Percentiles rank a stretch among this genome's conserved stretches.
These are phyloP conservation scores for Sporisorium exsertum DNA, from an alignment of 1,284 basidiomycete genomes.

Conservation along the genomic window DNA sequence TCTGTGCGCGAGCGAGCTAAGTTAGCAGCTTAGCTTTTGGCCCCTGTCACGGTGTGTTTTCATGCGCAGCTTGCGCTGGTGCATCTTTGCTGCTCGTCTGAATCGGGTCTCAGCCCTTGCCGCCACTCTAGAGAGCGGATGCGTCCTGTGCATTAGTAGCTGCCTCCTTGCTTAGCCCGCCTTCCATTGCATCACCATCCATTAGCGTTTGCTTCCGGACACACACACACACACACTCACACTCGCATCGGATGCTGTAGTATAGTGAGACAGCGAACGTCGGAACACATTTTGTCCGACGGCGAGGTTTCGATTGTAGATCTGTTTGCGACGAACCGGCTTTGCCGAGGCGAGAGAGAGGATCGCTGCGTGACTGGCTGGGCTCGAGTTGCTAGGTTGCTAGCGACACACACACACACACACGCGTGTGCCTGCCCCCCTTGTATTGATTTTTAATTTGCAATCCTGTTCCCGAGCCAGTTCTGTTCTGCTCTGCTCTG, in stretches of 20 bases:
- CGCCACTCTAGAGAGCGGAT: background rate
- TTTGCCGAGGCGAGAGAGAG: background rate
- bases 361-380: background rate
- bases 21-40: too few relatives aligned
- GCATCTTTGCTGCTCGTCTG: background rate
- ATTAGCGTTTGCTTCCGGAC: background rate
- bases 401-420: too few relatives aligned
- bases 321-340: background rate
- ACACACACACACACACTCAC: background rate
- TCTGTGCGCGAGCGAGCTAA: too few relatives aligned
- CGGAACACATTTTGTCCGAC: background rate
- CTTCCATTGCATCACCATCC: background rate
- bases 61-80: background rate
- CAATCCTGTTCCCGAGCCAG: too few relatives aligned
- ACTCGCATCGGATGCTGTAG: background rate
- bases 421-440: too few relatives aligned
- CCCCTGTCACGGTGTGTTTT: background rate
- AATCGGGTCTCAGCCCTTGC: background rate
- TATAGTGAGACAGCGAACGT: background rate
- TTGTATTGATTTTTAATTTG: too few relatives aligned
- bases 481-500: too few relatives aligned
- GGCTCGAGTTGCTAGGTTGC: too few relatives aligned
- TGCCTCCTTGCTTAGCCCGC: background rate
- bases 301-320: slow-evolving; percentile 2
- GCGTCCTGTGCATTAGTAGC: background rate